Evolutionary conservation across 2,329 filamentous ascomycete genomes (phyloP).

Genomic region (Fusarium oligoseptatum): DNA sequence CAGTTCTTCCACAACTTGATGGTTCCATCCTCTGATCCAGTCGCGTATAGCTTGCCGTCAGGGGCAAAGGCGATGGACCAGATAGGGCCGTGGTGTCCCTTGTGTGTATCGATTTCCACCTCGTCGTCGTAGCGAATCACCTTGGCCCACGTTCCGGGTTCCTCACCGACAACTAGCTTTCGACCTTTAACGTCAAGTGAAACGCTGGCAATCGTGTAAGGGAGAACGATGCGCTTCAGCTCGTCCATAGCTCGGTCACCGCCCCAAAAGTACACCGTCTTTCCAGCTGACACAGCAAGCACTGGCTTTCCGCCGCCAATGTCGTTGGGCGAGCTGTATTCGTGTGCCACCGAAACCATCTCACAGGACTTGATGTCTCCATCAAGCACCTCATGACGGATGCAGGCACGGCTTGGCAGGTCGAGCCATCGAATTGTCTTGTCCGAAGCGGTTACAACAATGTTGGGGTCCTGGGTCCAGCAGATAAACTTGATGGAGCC

Average conservation of each 20-base stretch:
- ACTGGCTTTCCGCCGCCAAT: slow-evolving; percentile 78
- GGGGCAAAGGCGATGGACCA: slow-evolving; percentile 97
- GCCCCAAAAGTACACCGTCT: slow-evolving; percentile 92
- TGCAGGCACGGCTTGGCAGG: slow-evolving; percentile 78
- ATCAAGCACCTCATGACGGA: slow-evolving; percentile 83
- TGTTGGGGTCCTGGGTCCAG: slow-evolving; percentile 90
- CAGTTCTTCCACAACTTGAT: slow-evolving; percentile 91
- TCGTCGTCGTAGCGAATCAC: slow-evolving; percentile 91
- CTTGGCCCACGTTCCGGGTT: slow-evolving; percentile 95
- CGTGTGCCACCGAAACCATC: slow-evolving; percentile 76
- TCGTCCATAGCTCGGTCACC: slow-evolving; percentile 76
- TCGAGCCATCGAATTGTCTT: slow-evolving; percentile 97
- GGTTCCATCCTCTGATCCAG: slow-evolving; percentile 95
- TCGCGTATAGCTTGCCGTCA: slow-evolving; percentile 95
- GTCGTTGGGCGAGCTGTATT: slow-evolving; percentile 70
- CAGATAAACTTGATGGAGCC: slow-evolving; percentile 96
- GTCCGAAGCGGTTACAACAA: slow-evolving; percentile 91
- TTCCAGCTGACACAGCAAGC: slow-evolving; percentile 92
- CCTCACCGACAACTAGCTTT: slow-evolving; percentile 90
- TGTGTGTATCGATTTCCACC: slow-evolving; percentile 89
- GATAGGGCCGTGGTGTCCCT: slow-evolving; percentile 96
- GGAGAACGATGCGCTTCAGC: slow-evolving; percentile 84
- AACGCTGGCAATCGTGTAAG: slow-evolving; percentile 91
- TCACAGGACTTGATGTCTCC: slow-evolving; percentile 93
- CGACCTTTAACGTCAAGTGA: slow-evolving; percentile 85